Base-by-base conservation (phyloP, 73 alveolate species). In the Uronychia binucleata region DNA sequence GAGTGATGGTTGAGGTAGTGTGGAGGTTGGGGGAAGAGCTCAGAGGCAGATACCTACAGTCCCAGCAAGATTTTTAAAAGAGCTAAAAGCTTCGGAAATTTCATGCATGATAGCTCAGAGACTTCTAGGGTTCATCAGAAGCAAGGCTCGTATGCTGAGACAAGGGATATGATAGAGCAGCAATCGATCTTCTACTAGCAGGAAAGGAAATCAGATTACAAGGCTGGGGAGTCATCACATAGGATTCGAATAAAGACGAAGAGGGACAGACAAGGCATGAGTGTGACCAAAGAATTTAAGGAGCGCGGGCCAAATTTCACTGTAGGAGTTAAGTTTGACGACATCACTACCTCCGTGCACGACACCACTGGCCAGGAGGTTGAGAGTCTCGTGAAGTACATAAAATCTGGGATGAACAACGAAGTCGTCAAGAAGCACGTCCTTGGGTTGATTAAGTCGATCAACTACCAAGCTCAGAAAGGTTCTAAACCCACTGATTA, bases 1-100 rank as follows among this genome's bases (percentile, higher is more conserved):
- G n/a, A n/a, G n/a, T n/a, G n/a, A n/a, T n/a, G n/a, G n/a, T n/a
- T n/a, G n/a, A n/a, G n/a, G n/a, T n/a, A n/a, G n/a, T n/a, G n/a
- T n/a, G n/a, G n/a, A n/a, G n/a, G n/a, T n/a, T 46, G 67, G 67
- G 67, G 67, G 67, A 46, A 46, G 19, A 46, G n/a, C 67, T 46
- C 5, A 46, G 19, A 46, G 19, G 5, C 67, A 11, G 67, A 46
- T 11, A 5, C 5, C 5, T 46, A 46, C 67, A 46, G 67, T 19
- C 67, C 67, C 19, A 46, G n/a, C 67, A 46, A 46, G 67, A 46
- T 46, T 46, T 46, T 46, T 46, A 11, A n/a, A n/a, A n/a, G n/a
- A n/a, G n/a, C n/a, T n/a, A n/a, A n/a, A n/a, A n/a, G n/a, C n/a
- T n/a, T n/a, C n/a, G n/a, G n/a, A n/a, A n/a, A n/a, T n/a, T n/a